These are phyloP conservation scores for Mallotus nudiflorus DNA, from an alignment of 345 rosid genomes.

Conservation along the genomic window DNA sequence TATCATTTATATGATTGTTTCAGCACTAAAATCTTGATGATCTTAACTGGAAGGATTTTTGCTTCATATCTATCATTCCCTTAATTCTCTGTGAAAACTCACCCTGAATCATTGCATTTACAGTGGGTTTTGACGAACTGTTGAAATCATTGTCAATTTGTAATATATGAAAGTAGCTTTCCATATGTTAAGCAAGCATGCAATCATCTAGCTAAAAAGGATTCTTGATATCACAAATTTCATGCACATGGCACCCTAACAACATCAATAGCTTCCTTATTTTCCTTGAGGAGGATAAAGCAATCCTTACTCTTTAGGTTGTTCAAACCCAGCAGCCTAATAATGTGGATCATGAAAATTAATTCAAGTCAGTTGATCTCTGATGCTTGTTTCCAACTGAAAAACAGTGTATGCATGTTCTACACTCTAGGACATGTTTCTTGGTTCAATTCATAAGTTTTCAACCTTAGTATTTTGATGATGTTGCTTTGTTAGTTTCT, in stretches of 20 bases:
- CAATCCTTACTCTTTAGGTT: background rate
- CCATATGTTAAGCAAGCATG: no score
- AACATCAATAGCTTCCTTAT: background rate
- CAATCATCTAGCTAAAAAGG: no score
- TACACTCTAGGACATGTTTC: background rate
- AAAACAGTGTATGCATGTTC: background rate
- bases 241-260: background rate
- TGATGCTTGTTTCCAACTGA: no score
- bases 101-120: no score
- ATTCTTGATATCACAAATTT: background rate
- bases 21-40: no score
- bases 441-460: background rate
- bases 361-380: background rate
- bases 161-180: no score
- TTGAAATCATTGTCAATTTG: no score
- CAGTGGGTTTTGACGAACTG: no score
- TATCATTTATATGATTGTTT: background rate
- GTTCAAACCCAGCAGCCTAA: background rate
- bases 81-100: no score
- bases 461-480: background rate
- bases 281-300: background rate
- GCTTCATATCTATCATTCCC: background rate
- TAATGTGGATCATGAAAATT: background rate
- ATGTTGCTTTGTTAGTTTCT: background rate
- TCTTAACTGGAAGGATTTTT: background rate